Evolutionary conservation across 2,329 filamentous ascomycete species (phyloP).

Genomic region (Cercospora brassicicola): DNA sequence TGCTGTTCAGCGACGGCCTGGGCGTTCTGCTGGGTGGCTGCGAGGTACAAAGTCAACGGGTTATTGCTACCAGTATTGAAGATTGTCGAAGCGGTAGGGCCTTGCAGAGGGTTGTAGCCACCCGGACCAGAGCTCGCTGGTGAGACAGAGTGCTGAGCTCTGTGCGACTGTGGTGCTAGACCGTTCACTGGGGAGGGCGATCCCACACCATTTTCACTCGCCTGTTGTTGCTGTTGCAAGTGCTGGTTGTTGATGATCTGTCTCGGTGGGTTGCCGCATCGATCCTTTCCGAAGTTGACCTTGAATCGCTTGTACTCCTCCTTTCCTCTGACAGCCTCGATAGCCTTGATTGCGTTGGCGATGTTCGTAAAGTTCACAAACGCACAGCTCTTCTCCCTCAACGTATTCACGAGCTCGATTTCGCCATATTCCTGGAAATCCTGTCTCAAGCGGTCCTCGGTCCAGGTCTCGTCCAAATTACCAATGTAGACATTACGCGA

Average conservation of each 20-base stretch:
- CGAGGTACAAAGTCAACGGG: constrained; percentile 88
- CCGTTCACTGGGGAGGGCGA: constrained; percentile 61
- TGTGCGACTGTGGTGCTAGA: constrained; percentile 50
- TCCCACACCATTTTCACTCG: constrained; percentile 54
- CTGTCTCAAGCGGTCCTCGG: constrained; percentile 88
- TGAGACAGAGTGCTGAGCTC: constrained; percentile 60
- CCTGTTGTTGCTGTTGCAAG: constrained; percentile 61
- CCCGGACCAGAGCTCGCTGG: constrained; percentile 60
- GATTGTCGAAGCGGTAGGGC: constrained; percentile 68
- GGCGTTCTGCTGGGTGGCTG: constrained; percentile 63
- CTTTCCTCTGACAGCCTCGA: constrained; percentile 89
- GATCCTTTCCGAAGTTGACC: constrained; percentile 99
- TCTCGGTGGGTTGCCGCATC: constrained; percentile 92
- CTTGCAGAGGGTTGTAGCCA: constrained; percentile 59
- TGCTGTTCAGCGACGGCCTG: constrained; percentile 44
- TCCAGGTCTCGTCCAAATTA: constrained; percentile 96
- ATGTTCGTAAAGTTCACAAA: constrained; percentile 99
- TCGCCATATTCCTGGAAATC: constrained; percentile 98
- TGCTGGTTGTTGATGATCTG: constrained; percentile 66
- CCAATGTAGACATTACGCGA: constrained; percentile 99
- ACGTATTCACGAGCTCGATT: constrained; percentile 93
- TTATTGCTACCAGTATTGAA: constrained; percentile 80
- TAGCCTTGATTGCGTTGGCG: constrained; percentile 98
- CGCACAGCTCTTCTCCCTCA: constrained; percentile 97
- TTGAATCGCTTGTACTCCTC: constrained; percentile 99